Evolutionary conservation across 2,329 filamentous ascomycete genomes (phyloP), one percentile per base, ranked within the genome.

Genomic region (Hymenoscyphus repandus): DNA sequence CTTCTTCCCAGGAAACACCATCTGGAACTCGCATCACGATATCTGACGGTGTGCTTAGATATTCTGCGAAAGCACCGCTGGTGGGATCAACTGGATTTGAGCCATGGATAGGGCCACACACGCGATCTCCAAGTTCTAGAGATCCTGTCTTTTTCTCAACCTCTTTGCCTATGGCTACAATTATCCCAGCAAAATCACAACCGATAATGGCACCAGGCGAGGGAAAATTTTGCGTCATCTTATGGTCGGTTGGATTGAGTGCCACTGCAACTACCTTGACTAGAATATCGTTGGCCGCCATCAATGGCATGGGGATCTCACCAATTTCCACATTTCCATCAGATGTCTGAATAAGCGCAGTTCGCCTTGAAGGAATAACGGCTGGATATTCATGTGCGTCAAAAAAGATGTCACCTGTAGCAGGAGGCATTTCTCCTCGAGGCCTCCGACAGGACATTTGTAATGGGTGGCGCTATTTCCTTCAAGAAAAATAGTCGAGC

Each of bases 1-100:
- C 37, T 39, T 11, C 15, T 17, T 11, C 37, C 15, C 37, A 11
- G 15, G 10, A 7, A 11, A 39, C 6, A 39, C 15, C 15, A 10
- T 17, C 37, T 39, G 37, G n/a, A n/a, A n/a, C 15, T 11, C 15
- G 9, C 9, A 39, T 10, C 15, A 39, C 10, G 37, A 39, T 11
- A 6, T 39, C 37, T 10, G 37, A 7, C 32, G 9, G 37, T 39
- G 17, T 11, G 15, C 37, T 6, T 11, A 34, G 7, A 13, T 34
- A 34, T 13, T 34, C 32, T 34, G 32, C 32, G 13, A 34, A 34
- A 0, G 72, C 72, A 3, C 72, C 73, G 13, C 13, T 31, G n/a
- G n/a, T 17, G 10, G 52, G 49, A n/a, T 15, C 10, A 7, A 36
- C 17, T 17, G 45, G 30, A 39, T 54, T 37, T 18, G 36, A 40